Conservation (phyloP, 1,139 yeast genomes). For the Suhomyces panamericanus region DNA sequence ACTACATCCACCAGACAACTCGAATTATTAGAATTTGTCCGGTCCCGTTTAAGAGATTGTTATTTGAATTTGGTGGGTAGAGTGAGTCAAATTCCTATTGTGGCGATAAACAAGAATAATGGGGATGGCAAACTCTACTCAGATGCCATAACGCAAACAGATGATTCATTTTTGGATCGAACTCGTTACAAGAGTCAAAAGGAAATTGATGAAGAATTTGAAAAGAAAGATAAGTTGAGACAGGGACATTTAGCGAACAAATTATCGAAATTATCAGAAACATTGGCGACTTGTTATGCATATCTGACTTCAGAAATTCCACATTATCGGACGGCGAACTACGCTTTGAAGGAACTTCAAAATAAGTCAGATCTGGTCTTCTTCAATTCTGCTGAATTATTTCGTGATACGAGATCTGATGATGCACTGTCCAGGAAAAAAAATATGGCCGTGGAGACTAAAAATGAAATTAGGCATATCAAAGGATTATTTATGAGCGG, state of each 20-base stretch:
- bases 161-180: conserved; percentile 23
- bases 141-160: conserved; percentile 44
- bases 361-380: conserved; percentile 40
- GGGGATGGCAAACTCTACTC: conserved; percentile 40
- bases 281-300: conserved; percentile 29
- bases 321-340: conserved; percentile 33
- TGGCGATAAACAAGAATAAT: conserved; percentile 31
- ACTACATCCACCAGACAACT: conserved; percentile 31
- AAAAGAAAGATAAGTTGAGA: conserved; percentile 27
- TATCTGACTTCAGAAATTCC: conserved; percentile 36
- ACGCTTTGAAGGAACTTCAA: conserved; percentile 37
- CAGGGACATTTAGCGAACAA: conserved; percentile 28
- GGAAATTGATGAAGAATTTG: conserved; percentile 20
- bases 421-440: conserved; percentile 22
- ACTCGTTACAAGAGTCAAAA: conserved; percentile 10
- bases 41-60: conserved; percentile 37
- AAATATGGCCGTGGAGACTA: conserved; percentile 38
- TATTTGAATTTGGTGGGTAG: conserved; percentile 37
- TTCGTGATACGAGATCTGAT: conserved; percentile 17
- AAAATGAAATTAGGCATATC: conserved; percentile 43
- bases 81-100: conserved; percentile 44
- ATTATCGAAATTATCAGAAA: conserved; percentile 25
- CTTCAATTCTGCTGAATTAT: conserved; percentile 34
- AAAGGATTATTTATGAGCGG: conserved; percentile 51
- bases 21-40: conserved; percentile 37